Evolutionary conservation across 2,329 filamentous ascomycete species (phyloP).

Genomic region (Pseudopithomyces chartarum): DNA sequence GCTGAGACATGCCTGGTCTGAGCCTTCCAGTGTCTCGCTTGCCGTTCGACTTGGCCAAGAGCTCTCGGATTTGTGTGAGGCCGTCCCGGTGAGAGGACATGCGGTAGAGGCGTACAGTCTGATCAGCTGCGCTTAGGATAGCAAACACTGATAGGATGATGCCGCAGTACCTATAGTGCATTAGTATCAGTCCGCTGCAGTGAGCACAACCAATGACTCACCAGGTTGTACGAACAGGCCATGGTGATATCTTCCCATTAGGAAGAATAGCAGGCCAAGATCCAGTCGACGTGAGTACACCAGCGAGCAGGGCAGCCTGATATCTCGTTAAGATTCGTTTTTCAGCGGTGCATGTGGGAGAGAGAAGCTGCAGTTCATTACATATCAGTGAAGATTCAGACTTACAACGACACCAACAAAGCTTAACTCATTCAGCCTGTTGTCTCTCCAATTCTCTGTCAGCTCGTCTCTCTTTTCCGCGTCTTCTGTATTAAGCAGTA

Average conservation of each 20-base stretch:
- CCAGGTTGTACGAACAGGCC: conserved; percentile 50
- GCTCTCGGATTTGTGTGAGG: conserved; percentile 39
- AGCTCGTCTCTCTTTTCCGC: conserved; percentile 40
- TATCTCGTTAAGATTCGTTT: neutral
- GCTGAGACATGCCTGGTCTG: conserved; percentile 32
- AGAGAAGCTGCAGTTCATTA: no score
- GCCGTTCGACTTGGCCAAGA: conserved; percentile 35
- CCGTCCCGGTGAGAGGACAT: conserved; percentile 49
- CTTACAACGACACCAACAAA: conserved; percentile 50
- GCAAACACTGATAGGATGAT: conserved; percentile 57
- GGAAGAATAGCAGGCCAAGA: conserved; percentile 50
- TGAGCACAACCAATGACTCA: neutral
- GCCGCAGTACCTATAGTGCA: conserved; percentile 37
- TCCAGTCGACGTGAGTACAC: conserved; percentile 50
- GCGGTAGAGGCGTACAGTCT: conserved; percentile 51
- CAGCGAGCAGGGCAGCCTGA: conserved; percentile 45
- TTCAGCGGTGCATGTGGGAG: no score
- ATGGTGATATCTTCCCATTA: conserved; percentile 45
- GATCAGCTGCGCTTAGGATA: conserved; percentile 52
- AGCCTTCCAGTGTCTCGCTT: conserved; percentile 26
- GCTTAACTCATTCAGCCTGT: conserved; percentile 48
- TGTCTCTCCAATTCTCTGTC: conserved; percentile 46
- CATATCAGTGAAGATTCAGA: conserved; percentile 4
- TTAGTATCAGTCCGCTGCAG: neutral
- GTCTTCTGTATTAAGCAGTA: conserved; percentile 45